Conservation (phyloP, 139 green algal genomes). For the Auxenochlorella pyrenoidosa region DNA sequence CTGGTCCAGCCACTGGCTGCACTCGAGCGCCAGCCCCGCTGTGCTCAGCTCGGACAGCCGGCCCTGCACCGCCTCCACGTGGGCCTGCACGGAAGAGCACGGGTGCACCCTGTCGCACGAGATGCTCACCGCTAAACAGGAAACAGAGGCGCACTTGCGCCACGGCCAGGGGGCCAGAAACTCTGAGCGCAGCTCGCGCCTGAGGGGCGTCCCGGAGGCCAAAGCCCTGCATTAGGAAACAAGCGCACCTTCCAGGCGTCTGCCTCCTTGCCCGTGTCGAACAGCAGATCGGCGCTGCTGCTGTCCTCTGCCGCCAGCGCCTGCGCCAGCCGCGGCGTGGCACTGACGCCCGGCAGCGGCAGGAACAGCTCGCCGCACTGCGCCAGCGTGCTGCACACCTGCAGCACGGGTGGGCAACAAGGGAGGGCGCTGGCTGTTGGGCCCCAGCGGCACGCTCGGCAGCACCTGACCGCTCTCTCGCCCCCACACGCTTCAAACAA, state of each 20-base stretch:
- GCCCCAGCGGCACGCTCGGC: too few relatives aligned
- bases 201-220: too few relatives aligned
- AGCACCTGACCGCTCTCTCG: too few relatives aligned
- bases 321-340: slow-evolving; percentile 46
- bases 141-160: too few relatives aligned
- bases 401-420: background rate
- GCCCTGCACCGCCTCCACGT: slow-evolving; percentile 25
- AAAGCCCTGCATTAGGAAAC: too few relatives aligned
- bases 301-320: background rate
- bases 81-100: slow-evolving; percentile 37
- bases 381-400: slow-evolving; percentile 54
- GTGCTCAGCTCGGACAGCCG: slow-evolving; percentile 56
- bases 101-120: too few relatives aligned
- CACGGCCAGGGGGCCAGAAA: too few relatives aligned
- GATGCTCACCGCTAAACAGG: too few relatives aligned
- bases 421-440: too few relatives aligned
- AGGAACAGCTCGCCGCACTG: slow-evolving; percentile 87
- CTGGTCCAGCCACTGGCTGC: slow-evolving; percentile 67
- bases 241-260: slow-evolving; percentile 42
- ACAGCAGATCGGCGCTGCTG: slow-evolving; percentile 40
- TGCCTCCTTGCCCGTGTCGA: slow-evolving; percentile 56
- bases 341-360: slow-evolving; percentile 18
- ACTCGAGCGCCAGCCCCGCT: slow-evolving; percentile 62
- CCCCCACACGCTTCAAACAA: background rate
- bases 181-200: too few relatives aligned